Base-by-base conservation (phyloP, 1,284 basidiomycete genomes). In the Cryptococcus jaspeensis region DNA sequence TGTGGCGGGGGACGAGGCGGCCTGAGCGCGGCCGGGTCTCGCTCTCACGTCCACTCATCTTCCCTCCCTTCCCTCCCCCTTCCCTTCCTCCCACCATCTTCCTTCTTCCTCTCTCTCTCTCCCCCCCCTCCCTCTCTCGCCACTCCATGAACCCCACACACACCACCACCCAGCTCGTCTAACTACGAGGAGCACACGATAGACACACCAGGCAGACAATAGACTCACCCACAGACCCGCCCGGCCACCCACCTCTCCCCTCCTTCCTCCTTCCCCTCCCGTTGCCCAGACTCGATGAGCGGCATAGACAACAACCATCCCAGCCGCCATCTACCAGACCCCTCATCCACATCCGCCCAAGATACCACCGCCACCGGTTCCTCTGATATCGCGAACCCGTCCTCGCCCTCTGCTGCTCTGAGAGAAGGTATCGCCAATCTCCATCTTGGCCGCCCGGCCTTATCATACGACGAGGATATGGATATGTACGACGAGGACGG, bases 211-310 rank as follows among this genome's bases (percentile, higher is more conserved):
- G 8, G 37, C 32, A 49, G 39, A 37, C 47, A 47, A 28, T 47
- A n/a, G 47, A 36, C 42, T 18, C 38, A 22, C 32, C 38, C 41
- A 51, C 49, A 49, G 47, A 36, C 37, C 44, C 25, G 38, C 18
- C 22, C 13, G 25, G 39, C 22, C 35, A 38, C 37, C 25, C 3
- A 2, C 36, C 25, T 16, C 18, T 16, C 8, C 38, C 35, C 37
- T 36, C 28, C 53, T 42, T 36, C 44, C 18, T 18, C 47, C 11
- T 25, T 12, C 44, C 36, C 32, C 52, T 22, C 50, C n/a, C 23
- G 20, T 41, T 35, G 22, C 46, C 22, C 52, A 23, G 12, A 44
- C 65, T 66, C 63, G 57, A 70, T 70, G 69, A 61, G 67, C 52
- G 63, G 54, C 50, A 56, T 49, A 59, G 53, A 58, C n/a, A 59